Evolutionary conservation across 2,329 filamentous ascomycete species (phyloP), one percentile per base, ranked within the genome.

Genomic region (Aspergillus sp.): DNA sequence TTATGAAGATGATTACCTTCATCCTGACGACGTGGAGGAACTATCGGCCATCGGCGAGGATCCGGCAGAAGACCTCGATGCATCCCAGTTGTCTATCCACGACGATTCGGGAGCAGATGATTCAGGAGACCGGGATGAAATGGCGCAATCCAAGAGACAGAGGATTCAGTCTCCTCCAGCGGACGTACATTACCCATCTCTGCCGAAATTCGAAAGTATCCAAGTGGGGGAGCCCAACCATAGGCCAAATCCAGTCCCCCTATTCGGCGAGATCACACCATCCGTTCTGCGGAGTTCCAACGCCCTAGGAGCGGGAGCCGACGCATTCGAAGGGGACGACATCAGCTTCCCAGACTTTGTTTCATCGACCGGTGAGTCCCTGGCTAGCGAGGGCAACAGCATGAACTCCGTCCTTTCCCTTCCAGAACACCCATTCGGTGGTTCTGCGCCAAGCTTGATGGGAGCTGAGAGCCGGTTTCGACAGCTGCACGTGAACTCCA

Each of bases 31-130:
- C 16, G 35, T 47, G 11, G 47, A 51, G 3, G 45, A 40, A 8
- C 51, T 64, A 28, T 53, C 51, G 19, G 55, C 57, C 12, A 61
- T 60, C 27, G 49, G 50, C 4, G 61, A 64, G 39, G 55, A 57
- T 31, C 36, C 43, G 1, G 60, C 63, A 26, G 63, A 63, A 8
- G 61, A 62, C 15, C 45, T 64, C 16, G 60, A 68, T 39, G 72
- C 79, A 2, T 81, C 79, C 0, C 76, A 80, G 40, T 61, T 85
- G 15, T 82, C 74, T 38, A 59, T 85, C 2, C 51, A 69, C 15
- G 74, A 78, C 34, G 56, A 59, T 15, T 47, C 31, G n/a, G 42
- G 53, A 31, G 39, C 47, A 24, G 43, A 55, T 8, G 57, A 55
- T 3, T 53, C 55, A 3, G 62, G 50, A 20, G 48, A 53, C 11